phyloP scores from a whole-genome alignment of 2,329 filamentous ascomycete genomes.

The Trichoderma sp. region DNA sequence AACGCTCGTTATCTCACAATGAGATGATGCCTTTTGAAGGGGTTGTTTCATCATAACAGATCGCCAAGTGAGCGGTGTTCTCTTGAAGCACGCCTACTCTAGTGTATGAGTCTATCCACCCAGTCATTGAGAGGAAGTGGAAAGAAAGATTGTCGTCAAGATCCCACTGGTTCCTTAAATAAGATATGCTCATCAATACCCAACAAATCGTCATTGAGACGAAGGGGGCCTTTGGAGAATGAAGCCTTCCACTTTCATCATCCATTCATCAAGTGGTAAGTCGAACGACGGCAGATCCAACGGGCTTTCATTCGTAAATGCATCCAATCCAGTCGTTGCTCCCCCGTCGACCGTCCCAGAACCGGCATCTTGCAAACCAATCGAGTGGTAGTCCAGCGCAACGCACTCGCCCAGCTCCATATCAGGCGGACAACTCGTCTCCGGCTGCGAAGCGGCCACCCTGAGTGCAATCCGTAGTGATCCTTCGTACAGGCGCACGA shows the following conservation, averaged over 20 bases:
- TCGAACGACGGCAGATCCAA: conserved; percentile 4
- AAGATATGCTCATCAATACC: background rate
- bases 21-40: background rate
- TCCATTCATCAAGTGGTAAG: conserved; percentile 21
- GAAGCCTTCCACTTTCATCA: background rate
- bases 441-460: conserved; percentile 11
- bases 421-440: conserved; percentile 16
- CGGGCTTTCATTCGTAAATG: background rate
- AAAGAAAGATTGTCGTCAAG: background rate
- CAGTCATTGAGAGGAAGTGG: background rate
- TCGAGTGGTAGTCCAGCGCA: conserved; percentile 32
- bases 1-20: background rate
- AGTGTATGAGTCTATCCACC: background rate
- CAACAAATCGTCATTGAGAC: background rate
- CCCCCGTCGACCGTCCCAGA: background rate
- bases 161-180: background rate
- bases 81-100: background rate
- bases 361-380: conserved; percentile 26
- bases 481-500: conserved; percentile 24
- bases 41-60: background rate
- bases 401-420: conserved; percentile 30
- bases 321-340: background rate
- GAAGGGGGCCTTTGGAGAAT: background rate
- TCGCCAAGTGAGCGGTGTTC: background rate
- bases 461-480: conserved; percentile 27